Evolutionary conservation across 768 basidiomycete genomes (phyloP).

Genomic region (Lactarius quietus): DNA sequence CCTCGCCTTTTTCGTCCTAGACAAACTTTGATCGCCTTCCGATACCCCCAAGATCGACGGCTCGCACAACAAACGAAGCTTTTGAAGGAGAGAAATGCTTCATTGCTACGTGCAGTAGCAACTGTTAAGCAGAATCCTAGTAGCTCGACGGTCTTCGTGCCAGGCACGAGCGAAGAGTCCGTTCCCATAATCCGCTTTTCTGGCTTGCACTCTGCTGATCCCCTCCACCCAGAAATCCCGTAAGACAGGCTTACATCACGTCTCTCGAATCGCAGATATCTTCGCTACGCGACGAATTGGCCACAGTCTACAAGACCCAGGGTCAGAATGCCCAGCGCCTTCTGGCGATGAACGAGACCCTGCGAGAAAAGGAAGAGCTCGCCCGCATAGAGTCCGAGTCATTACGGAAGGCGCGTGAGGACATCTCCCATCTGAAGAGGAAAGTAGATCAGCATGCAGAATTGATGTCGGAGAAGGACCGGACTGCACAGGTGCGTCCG

Average conservation of each 20-base stretch:
- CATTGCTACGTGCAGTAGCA: conserved; percentile 79
- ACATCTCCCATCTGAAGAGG: conserved; percentile 61
- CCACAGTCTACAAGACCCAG: conserved; percentile 93
- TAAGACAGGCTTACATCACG: conserved; percentile 81
- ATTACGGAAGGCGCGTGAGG: conserved; percentile 71
- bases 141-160: conserved; percentile 57
- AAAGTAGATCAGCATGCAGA: conserved; percentile 84
- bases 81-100: conserved; percentile 88
- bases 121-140: conserved; percentile 62
- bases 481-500: conserved; percentile 72
- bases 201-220: conserved; percentile 3
- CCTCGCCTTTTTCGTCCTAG: conserved; percentile 17
- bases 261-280: conserved; percentile 95
- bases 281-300: conserved; percentile 85
- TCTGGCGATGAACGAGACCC: conserved; percentile 89
- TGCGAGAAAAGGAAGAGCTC: conserved; percentile 89
- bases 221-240: conserved; percentile 58
- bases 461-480: conserved; percentile 84
- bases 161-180: conserved; percentile 69
- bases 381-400: conserved; percentile 79
- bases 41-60: conserved; percentile 62
- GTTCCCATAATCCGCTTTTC: conserved; percentile 30
- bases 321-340: conserved; percentile 93
- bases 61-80: conserved; percentile 90
- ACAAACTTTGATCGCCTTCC: conserved; percentile 21